Percentiles rank a stretch among this genome's conserved stretches.
These are phyloP conservation scores for Eucalyptus guilfoylei DNA, from an alignment of 345 rosid species.

Conservation along the genomic window DNA sequence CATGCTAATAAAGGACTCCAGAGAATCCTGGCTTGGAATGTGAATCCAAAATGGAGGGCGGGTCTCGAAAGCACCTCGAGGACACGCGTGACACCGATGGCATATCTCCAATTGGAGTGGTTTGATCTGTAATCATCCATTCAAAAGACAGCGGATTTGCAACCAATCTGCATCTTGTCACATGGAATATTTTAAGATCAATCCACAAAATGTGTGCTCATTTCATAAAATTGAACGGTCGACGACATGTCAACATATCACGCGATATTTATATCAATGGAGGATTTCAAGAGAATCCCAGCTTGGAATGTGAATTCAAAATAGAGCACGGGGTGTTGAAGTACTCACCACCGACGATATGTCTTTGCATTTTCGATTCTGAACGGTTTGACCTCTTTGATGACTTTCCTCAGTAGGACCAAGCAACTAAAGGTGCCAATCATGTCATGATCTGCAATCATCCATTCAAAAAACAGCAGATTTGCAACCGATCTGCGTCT, in stretches of 20 bases:
- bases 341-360: background rate
- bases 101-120: background rate
- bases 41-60: background rate
- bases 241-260: background rate
- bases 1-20: too few relatives aligned
- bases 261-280: rapidly evolving
- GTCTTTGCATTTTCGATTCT: background rate
- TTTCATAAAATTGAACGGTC: too few relatives aligned
- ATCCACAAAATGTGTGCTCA: background rate
- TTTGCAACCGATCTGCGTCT: background rate
- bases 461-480: background rate
- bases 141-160: background rate
- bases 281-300: background rate
- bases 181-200: background rate
- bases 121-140: background rate
- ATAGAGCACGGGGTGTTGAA: background rate
- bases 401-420: background rate
- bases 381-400: background rate
- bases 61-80: background rate
- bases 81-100: rapidly evolving
- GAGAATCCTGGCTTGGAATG: background rate
- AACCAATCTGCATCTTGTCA: background rate
- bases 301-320: background rate
- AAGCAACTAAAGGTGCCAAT: background rate
- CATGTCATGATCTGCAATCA: background rate